Evolutionary conservation across 352 stramenopile genomes (phyloP).

Genomic region (Pythium oligandrum): DNA sequence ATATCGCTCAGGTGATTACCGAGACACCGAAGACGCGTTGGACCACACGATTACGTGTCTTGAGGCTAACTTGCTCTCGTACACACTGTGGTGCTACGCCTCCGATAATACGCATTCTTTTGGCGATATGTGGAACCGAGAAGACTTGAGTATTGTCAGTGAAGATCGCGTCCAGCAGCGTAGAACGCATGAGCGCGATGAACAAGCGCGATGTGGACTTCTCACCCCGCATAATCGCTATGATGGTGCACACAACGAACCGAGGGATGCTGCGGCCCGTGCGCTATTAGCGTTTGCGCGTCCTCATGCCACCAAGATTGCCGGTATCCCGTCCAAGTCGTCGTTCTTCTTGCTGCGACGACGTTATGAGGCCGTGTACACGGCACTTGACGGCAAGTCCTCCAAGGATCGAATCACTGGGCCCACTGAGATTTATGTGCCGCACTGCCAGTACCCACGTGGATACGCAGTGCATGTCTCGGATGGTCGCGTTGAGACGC

Average conservation of each 20-base stretch:
- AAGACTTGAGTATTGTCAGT: conserved; percentile 83
- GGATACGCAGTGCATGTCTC: conserved; percentile 54
- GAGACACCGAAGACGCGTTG: conserved; percentile 47
- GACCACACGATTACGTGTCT: conserved; percentile 71
- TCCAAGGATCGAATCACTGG: conserved; percentile 13
- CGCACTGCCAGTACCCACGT: conserved; percentile 64
- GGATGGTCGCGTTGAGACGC: conserved; percentile 45
- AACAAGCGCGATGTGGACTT: no score
- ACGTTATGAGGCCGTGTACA: conserved; percentile 60
- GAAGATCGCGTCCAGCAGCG: conserved; percentile 12
- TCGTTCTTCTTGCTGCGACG: conserved; percentile 41
- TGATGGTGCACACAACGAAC: no score
- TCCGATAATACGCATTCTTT: conserved; percentile 71
- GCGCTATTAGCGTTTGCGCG: conserved; percentile 56
- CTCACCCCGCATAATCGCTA: no score
- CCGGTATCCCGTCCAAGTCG: conserved; percentile 53
- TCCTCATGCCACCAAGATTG: conserved; percentile 62
- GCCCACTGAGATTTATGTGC: conserved; percentile 66
- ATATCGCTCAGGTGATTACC: conserved; percentile 47
- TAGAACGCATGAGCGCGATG: neutral
- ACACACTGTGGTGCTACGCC: conserved; percentile 90
- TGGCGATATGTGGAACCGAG: conserved; percentile 83
- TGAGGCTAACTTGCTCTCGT: conserved; percentile 73
- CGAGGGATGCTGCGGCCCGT: conserved; percentile 12
- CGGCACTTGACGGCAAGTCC: conserved; percentile 26